Percentiles rank a stretch among this genome's conserved stretches.
Conservation (phyloP, 1,284 basidiomycete species). For the Ustilago lituana region DNA sequence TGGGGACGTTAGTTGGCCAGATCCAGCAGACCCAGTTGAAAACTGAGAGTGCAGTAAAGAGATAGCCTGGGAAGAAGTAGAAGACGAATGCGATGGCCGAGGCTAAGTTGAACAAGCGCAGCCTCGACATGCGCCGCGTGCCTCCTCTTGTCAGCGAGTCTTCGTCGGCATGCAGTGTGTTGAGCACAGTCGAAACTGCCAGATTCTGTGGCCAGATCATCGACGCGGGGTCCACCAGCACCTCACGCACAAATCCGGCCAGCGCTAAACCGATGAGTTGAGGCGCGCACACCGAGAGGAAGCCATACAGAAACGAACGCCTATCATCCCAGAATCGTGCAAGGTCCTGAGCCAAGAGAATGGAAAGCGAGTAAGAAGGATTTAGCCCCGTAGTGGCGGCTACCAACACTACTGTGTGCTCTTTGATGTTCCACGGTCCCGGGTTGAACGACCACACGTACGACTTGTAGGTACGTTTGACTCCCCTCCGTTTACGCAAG, state of each 20-base stretch:
- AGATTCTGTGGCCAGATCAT: constrained; percentile 64
- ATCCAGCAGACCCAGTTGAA: constrained; percentile 64
- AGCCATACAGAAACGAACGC: constrained; percentile 67
- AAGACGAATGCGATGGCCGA: constrained; percentile 76
- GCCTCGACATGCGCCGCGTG: constrained; percentile 69
- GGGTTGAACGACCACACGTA: constrained; percentile 51
- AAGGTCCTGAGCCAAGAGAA: constrained; percentile 68
- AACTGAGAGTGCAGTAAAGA: constrained; percentile 54
- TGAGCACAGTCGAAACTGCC: constrained; percentile 56
- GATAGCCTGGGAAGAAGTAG: constrained; percentile 70
- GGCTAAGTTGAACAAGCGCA: constrained; percentile 45
- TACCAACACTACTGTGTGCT: constrained; percentile 56
- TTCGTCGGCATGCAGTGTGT: constrained; percentile 54
- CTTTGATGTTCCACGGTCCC: constrained; percentile 63
- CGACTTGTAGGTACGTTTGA: background rate
- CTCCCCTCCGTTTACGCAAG: background rate
- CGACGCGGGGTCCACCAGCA: constrained; percentile 56
- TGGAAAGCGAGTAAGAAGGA: constrained; percentile 71
- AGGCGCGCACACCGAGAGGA: constrained; percentile 68
- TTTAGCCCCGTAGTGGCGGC: constrained; percentile 44
- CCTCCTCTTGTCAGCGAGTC: constrained; percentile 15
- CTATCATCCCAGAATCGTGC: constrained; percentile 66
- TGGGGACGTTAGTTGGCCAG: constrained; percentile 53
- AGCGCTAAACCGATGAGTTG: constrained; percentile 67
- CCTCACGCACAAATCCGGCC: constrained; percentile 46